Percentiles rank a stretch among this genome's conserved stretches.
Conservation (phyloP, 1,139 yeast species). For the Blastobotrys ciferrii region DNA sequence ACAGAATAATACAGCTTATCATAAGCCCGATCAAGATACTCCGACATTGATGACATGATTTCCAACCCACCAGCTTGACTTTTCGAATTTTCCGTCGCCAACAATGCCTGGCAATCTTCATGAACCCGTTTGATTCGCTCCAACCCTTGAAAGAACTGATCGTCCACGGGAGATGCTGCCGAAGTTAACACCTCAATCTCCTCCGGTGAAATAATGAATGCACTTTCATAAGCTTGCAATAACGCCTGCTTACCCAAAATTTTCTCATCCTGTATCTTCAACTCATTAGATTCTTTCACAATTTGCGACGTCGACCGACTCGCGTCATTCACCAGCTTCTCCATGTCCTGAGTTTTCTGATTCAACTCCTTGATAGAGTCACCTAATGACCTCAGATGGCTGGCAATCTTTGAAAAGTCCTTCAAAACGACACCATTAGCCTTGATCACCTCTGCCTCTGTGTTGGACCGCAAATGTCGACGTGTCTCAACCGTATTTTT, state of each 20-base stretch:
- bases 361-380: conserved; percentile 41
- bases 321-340: conserved; percentile 29
- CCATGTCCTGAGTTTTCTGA: conserved; percentile 31
- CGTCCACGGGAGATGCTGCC: conserved; percentile 37
- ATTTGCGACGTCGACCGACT: conserved; percentile 33
- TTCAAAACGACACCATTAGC: conserved; percentile 58
- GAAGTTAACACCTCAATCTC: conserved; percentile 48
- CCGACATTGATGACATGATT: conserved; percentile 61
- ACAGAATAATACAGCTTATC: conserved; percentile 47
- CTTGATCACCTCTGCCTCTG: conserved; percentile 69
- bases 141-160: conserved; percentile 59
- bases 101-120: conserved; percentile 63
- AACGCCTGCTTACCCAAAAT: conserved; percentile 54
- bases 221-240: conserved; percentile 56
- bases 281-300: conserved; percentile 41
- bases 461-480: conserved; percentile 61
- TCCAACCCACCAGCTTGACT: conserved; percentile 64
- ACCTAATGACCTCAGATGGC: conserved; percentile 46
- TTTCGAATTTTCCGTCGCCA: conserved; percentile 54
- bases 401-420: conserved; percentile 53
- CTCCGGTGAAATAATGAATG: conserved; percentile 67
- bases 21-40: conserved; percentile 51
- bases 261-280: conserved; percentile 45
- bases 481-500: conserved; percentile 40
- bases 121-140: conserved; percentile 62